phyloP scores from a whole-genome alignment of 2,329 filamentous ascomycete genomes.

The Pyrenophora seminiperda region DNA sequence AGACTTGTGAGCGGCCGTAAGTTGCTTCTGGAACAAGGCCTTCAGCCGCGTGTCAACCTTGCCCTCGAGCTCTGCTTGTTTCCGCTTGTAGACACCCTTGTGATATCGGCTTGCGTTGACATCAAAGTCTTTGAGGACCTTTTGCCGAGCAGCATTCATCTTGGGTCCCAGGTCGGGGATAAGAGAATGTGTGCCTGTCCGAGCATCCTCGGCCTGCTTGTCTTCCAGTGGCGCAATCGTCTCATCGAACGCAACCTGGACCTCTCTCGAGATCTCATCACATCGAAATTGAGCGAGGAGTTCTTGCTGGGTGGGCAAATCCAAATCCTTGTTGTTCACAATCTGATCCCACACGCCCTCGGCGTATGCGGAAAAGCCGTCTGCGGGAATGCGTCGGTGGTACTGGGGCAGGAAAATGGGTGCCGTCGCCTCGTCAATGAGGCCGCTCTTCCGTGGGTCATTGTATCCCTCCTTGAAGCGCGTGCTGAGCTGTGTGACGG shows the following conservation, averaged over 20 bases:
- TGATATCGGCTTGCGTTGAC: slow-evolving; percentile 91
- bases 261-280: slow-evolving; percentile 93
- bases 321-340: slow-evolving; percentile 96
- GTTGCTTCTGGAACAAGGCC: slow-evolving; percentile 83
- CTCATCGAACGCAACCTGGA: slow-evolving; percentile 80
- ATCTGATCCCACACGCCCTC: slow-evolving; percentile 98
- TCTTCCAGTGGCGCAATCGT: slow-evolving; percentile 84
- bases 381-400: slow-evolving; percentile 91
- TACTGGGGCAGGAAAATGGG: slow-evolving; percentile 92
- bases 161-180: slow-evolving; percentile 74
- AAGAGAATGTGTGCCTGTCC: slow-evolving; percentile 73
- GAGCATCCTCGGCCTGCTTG: slow-evolving; percentile 74
- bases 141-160: slow-evolving; percentile 73
- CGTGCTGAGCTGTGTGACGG: slow-evolving; percentile 77
- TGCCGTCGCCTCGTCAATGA: slow-evolving; percentile 72
- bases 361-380: slow-evolving; percentile 94
- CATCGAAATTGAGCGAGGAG: slow-evolving; percentile 95
- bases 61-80: slow-evolving; percentile 79
- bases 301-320: slow-evolving; percentile 95
- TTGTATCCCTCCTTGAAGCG: slow-evolving; percentile 84
- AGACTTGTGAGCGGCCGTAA: slow-evolving; percentile 85
- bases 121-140: slow-evolving; percentile 83
- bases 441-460: slow-evolving; percentile 65
- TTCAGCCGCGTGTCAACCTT: slow-evolving; percentile 92
- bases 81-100: slow-evolving; percentile 89